Evolutionary conservation across 2,329 filamentous ascomycete species (phyloP), one percentile per base, ranked within the genome.

Genomic region (Colletotrichum lentis): DNA sequence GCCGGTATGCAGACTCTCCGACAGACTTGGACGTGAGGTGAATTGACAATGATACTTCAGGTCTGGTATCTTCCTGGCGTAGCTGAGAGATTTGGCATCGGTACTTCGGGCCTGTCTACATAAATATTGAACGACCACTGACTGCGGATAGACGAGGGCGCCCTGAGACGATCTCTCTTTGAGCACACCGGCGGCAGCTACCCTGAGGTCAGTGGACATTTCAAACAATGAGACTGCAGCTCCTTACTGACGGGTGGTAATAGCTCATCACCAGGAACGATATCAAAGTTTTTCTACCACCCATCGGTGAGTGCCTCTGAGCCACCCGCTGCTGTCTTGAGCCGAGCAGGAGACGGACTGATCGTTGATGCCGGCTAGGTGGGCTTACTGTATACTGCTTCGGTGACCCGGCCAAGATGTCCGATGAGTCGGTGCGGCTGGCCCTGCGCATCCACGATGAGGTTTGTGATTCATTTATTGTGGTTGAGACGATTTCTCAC

Each of bases 311-410:
- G 77, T 71, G 63, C 20, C 37, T 10, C 12, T 14, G 14, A 16
- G 31, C 56, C 4, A 24, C 44, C 8, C 44, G 37, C 8, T 22
- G 14, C 50, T 22, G 14, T 56, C 14, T 14, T 37, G 16, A 37
- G 18, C 5, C 53, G 39, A 27, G 16, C 22, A 27, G 35, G 24
- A 44, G 8, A 3, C 44, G 22, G 46, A 57, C 53, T 22, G 27
- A 47, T 63, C 70, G 76, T 64, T 77, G 70, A 37, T 27, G 18
- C 27, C 61, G 16, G 49, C 3, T 69, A 88, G 86, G 94, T 65
- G 96, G 95, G 10, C 82, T 98, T 72, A 98, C 96, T 0, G 96
- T 98, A 10, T 98, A 99, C 81, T 96, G 93, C 79, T 99, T 99
- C 77, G 96, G 96, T 52, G 94, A 97, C 73, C 94, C 94, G 22